Evolutionary conservation across 305 asterid species (phyloP), one percentile per base, ranked within the genome.

Genomic region (Fraxinus angustifolia): DNA sequence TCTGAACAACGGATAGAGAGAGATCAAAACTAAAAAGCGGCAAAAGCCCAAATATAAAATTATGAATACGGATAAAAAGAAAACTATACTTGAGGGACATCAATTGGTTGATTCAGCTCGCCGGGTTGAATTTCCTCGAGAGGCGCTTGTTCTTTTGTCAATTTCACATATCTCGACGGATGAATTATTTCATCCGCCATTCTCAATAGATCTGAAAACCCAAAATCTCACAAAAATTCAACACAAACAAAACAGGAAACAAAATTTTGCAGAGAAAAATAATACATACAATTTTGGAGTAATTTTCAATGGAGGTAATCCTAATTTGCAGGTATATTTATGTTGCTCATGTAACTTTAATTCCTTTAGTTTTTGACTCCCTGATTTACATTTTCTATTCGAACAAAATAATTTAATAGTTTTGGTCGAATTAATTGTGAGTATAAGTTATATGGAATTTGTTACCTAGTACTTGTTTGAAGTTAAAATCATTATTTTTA

Each of bases 81-180:
- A 42, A 50, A 68, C 70, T n/a, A 73, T 28, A 92, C 99, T 97
- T 93, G 99, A 85, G 97, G 97, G 56, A 95, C 98, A 83, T 94
- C 94, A 79, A 95, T 90, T 28, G 99, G 99, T 86, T 91, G 97
- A 91, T 95, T 95, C 60, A 95, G 98, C 90, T 95, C 98, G 23
- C 99, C 98, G 10, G 99, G 97, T 77, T 86, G 87, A 81, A 95
- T 94, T 35, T 95, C 96, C 86, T 95, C 97, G 78, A 85, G 16
- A 36, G 98, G 97, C 34, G 87, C 87, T 76, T 92, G 99, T 79
- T 95, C 96, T 86, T 91, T 95, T 1, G 86, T 94, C 88, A 95
- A 85, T 86, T 94, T 95, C 67, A 95, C 98, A 86, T 95, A 95
- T 86, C 90, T 87, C 6, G 98, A 94, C 78, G 89, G 92, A 67